Evolutionary conservation across 345 rosid genomes (phyloP).

Genomic region (Odontarrhena argentea): DNA sequence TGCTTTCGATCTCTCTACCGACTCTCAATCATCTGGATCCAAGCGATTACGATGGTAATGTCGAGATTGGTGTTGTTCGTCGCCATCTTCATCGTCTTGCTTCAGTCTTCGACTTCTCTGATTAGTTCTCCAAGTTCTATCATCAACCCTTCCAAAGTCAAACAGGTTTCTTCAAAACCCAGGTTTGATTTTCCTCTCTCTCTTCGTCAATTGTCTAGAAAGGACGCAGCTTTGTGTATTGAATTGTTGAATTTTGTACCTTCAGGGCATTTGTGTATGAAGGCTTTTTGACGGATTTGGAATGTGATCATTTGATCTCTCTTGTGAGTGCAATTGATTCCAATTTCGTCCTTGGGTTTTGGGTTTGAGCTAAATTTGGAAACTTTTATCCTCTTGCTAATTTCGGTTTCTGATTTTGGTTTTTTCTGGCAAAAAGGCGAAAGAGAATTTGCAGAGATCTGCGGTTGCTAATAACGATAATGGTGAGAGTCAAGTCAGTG

Average conservation of each 20-base stretch:
- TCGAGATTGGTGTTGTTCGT: slow-evolving; percentile 39
- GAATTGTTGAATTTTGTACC: neutral
- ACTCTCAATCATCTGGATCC: slow-evolving; percentile 30
- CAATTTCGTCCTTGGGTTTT: neutral
- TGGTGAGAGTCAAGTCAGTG: slow-evolving; percentile 81
- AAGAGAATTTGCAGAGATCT: slow-evolving; percentile 86
- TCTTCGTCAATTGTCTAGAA: neutral
- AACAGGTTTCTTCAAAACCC: slow-evolving; percentile 83
- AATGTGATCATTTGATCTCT: slow-evolving; percentile 93
- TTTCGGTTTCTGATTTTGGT: slow-evolving; percentile 16
- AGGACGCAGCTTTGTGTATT: neutral
- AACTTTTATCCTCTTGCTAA: neutral
- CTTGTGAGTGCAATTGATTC: slow-evolving; percentile 52
- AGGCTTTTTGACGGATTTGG: slow-evolving; percentile 88
- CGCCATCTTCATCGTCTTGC: slow-evolving; percentile 47
- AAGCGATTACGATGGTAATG: slow-evolving; percentile 20
- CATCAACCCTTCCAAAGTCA: slow-evolving; percentile 82
- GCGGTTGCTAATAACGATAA: slow-evolving; percentile 89
- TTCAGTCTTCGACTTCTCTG: slow-evolving; percentile 43
- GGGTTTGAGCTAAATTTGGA: slow-evolving; percentile 20
- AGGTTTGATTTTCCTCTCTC: slow-evolving; percentile 46
- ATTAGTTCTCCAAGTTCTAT: slow-evolving; percentile 63
- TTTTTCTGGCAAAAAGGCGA: slow-evolving; percentile 52
- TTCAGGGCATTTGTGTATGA: slow-evolving; percentile 88
- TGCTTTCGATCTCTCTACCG: slow-evolving; percentile 16